Conservation (phyloP, 345 rosid species). For the Rhizophora apiculata region DNA sequence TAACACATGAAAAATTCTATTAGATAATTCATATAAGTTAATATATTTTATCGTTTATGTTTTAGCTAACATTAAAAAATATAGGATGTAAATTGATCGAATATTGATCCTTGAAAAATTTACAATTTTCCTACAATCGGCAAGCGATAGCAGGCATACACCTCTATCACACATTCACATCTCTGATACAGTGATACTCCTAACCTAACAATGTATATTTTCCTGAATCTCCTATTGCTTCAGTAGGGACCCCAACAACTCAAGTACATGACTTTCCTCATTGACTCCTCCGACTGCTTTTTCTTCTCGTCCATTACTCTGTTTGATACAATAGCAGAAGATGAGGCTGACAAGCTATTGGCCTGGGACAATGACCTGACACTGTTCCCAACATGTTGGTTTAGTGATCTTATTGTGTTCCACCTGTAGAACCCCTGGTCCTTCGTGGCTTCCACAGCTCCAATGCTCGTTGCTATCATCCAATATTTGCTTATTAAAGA, state of each 20-base stretch:
- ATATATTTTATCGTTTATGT: no score
- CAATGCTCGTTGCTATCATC: slow-evolving; percentile 11
- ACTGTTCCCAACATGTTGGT: slow-evolving; percentile 34
- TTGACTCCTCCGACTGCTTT: slow-evolving; percentile 13
- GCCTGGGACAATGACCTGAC: slow-evolving; percentile 25
- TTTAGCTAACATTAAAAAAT: no score
- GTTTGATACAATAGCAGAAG: slow-evolving; percentile 13
- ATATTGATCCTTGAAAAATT: no score
- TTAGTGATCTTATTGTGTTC: slow-evolving; percentile 26
- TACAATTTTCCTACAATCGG: no score
- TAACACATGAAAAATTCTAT: no score
- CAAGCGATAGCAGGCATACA: no score
- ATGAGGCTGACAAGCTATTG: slow-evolving; percentile 27
- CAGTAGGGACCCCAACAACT: slow-evolving; percentile 15
- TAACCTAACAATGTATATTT: no score
- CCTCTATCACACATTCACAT: no score
- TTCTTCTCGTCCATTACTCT: slow-evolving; percentile 9
- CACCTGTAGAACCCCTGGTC: slow-evolving; percentile 14
- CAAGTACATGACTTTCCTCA: slow-evolving; percentile 16
- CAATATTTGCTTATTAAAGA: background rate
- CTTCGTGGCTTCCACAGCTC: slow-evolving; percentile 11
- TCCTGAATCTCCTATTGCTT: background rate
- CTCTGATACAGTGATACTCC: no score
- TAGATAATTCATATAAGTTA: no score
- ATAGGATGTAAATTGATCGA: no score